phyloP scores from a whole-genome alignment of 176 grass and related monocot genomes.

The Panicum miliaceum region DNA sequence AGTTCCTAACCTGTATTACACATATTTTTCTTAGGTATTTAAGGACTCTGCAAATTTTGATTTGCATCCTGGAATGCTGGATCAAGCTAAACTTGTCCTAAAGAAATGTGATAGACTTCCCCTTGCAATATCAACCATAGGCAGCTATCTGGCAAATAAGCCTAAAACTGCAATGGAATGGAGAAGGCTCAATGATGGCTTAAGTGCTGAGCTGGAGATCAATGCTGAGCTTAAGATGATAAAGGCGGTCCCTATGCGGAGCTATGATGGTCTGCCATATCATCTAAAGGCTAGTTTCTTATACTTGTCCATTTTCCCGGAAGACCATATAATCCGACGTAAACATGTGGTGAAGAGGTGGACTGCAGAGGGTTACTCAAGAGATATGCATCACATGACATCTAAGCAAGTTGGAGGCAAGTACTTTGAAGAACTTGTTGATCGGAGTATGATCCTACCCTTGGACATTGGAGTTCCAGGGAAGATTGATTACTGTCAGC shows the following conservation, averaged over 20 bases:
- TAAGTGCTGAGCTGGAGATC: conserved; percentile 26
- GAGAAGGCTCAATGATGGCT: neutral
- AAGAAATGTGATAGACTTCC: conserved; percentile 43
- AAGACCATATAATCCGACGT: conserved; percentile 19
- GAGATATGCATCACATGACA: neutral
- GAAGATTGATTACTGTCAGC: neutral
- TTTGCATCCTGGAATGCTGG: neutral
- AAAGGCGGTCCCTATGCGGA: neutral
- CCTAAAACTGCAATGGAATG: conserved; percentile 39
- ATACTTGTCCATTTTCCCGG: conserved; percentile 32
- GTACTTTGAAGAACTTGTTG: conserved; percentile 40
- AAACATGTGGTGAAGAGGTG: conserved; percentile 39
- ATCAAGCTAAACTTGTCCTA: conserved; percentile 16
- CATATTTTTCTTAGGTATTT: neutral
- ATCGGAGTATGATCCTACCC: conserved; percentile 37
- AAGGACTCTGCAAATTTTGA: neutral
- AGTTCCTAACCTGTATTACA: neutral
- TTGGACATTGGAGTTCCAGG: neutral
- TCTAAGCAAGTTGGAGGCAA: neutral
- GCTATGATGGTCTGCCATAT: conserved; percentile 52
- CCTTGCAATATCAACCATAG: conserved; percentile 48
- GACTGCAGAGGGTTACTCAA: conserved; percentile 44
- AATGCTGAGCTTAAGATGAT: neutral
- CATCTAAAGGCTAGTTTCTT: conserved; percentile 47
- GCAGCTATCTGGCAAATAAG: conserved; percentile 32